Evolutionary conservation across 768 basidiomycete genomes (phyloP).

Genomic region (Mycena albidolilacea): DNA sequence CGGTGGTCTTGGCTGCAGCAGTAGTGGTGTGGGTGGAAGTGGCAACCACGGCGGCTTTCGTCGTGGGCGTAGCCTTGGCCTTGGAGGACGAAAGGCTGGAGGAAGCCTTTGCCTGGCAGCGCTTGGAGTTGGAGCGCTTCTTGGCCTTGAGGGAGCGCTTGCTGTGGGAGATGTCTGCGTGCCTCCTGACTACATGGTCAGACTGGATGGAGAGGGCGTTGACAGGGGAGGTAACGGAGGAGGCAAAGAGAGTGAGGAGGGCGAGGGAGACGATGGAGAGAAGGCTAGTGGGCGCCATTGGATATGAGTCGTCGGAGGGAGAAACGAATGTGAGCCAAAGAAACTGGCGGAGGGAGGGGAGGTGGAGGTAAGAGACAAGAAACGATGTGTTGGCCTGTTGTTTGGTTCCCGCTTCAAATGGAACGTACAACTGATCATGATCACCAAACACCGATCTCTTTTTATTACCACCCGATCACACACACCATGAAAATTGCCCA

Average conservation of each 20-base stretch:
- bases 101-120: conserved; percentile 71
- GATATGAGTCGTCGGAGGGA: conserved; percentile 44
- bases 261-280: conserved; percentile 72
- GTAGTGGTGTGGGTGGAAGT: conserved; percentile 36
- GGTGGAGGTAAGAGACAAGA: conserved; percentile 26
- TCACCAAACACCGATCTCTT: too few species aligned
- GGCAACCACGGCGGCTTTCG: conserved; percentile 35
- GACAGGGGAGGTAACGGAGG: conserved; percentile 63
- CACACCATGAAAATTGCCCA: too few species aligned
- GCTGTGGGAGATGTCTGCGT: conserved; percentile 57
- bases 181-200: conserved; percentile 49
- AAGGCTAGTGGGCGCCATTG: conserved; percentile 67
- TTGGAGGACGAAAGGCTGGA: conserved; percentile 41
- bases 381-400: too few species aligned
- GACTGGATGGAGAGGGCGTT: conserved; percentile 67
- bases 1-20: conserved; percentile 32
- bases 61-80: conserved; percentile 35
- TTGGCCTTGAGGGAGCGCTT: conserved; percentile 51
- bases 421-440: too few species aligned
- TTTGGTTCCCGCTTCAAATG: too few species aligned
- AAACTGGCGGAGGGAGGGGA: conserved; percentile 30
- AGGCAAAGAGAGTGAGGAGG: conserved; percentile 69
- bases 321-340: conserved; percentile 34
- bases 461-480: too few species aligned
- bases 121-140: conserved; percentile 59